Conservation (phyloP, 176 grass and related monocot genomes). For the Chrysopogon serrulatus region DNA sequence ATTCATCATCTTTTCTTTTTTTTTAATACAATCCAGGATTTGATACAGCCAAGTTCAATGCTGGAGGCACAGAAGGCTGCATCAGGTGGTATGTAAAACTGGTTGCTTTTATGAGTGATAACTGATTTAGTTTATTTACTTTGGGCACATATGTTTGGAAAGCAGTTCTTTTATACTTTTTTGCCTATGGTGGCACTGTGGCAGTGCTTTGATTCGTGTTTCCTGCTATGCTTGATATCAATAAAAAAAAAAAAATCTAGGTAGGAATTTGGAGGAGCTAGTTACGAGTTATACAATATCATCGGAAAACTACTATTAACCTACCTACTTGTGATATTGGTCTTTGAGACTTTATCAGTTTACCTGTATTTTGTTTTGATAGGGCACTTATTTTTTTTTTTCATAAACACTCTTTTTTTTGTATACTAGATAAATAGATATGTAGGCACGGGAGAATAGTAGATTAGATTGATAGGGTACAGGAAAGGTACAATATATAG, state of each 20-base stretch:
- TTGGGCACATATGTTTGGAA: not conserved
- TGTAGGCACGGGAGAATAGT: too few relatives aligned
- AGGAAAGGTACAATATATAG: too few relatives aligned
- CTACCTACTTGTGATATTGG: not conserved
- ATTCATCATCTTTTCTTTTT: not conserved
- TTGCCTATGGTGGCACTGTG: not conserved
- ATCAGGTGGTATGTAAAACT: slow-evolving; percentile 48
- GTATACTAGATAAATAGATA: too few relatives aligned
- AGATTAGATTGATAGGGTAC: too few relatives aligned
- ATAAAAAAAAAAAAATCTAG: not conserved
- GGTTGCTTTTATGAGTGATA: not conserved
- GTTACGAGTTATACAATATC: not conserved
- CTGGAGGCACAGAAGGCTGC: slow-evolving; percentile 33
- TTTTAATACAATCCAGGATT: slow-evolving; percentile 34
- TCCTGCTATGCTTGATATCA: not conserved
- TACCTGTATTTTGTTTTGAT: not conserved
- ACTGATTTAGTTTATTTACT: not conserved
- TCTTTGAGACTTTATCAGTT: not conserved
- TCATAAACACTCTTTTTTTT: not conserved
- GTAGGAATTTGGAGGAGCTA: not conserved
- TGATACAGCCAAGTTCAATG: slow-evolving; percentile 22
- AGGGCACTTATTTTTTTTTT: not conserved
- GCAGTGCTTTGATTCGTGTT: not conserved
- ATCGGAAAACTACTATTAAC: not conserved
- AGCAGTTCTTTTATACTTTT: not conserved